Evolutionary conservation across 1,284 basidiomycete genomes (phyloP).

Genomic region (Amylostereum areolatum): DNA sequence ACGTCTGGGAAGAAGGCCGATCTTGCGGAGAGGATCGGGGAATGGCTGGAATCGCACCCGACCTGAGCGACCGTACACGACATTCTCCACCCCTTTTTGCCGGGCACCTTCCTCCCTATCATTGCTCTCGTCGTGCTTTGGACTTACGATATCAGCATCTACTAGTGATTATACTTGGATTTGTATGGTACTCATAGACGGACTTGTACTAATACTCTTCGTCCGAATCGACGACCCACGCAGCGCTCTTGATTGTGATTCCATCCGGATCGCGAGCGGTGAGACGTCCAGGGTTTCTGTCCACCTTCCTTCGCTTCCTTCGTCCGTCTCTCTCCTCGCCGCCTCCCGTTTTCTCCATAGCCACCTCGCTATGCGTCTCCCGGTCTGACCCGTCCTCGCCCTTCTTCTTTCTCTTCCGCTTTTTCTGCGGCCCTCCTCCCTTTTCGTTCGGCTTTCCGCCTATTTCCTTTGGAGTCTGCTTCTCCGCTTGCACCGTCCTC

Average conservation of each 20-base stretch:
- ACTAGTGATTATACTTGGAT: not conserved
- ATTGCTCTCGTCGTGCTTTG: not conserved
- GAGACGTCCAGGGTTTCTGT: no score
- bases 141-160: not conserved
- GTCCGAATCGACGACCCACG: not conserved
- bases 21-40: constrained; percentile 53
- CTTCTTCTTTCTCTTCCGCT: not conserved
- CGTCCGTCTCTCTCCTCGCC: no score
- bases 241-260: not conserved
- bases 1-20: constrained; percentile 67
- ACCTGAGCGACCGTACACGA: constrained; percentile 2
- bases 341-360: no score
- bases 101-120: not conserved
- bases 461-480: no score
- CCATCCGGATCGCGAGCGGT: not conserved
- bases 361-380: not conserved
- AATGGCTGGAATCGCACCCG: constrained; percentile 52
- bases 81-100: not conserved
- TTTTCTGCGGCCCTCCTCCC: not conserved
- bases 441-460: not conserved
- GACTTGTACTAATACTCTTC: not conserved
- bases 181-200: not conserved
- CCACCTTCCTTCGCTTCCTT: no score
- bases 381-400: not conserved
- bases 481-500: no score